Base-by-base conservation (phyloP, 2,329 filamentous ascomycete species). In the Ilyonectria sp. region DNA sequence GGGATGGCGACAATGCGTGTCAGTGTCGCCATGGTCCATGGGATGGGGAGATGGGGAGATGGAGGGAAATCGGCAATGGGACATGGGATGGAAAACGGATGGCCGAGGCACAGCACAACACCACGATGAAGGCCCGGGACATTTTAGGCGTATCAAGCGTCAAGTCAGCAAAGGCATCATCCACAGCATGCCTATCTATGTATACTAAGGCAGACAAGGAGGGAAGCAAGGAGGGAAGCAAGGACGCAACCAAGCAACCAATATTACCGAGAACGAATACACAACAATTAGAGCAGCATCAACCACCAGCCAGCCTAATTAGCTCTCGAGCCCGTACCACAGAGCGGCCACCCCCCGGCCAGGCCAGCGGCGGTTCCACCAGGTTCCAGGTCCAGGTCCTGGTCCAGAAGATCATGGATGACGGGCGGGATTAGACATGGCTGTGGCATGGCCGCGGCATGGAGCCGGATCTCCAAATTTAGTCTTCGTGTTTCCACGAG, bases 331-430 rank as follows among this genome's bases (percentile, higher is more conserved):
- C 40, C 23, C n/a, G 47, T 17, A 17, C 47, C 47, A 50, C 23
- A 26, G 21, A 50, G 13, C 49, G 49, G 15, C 10, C 46, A 13
- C 19, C 17, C 17, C 31, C n/a, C 9, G 19, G 40, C 40, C 17
- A n/a, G 40, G 40, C 40, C 40, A 43, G 15, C 40, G 40, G 40
- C 40, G 40, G 6, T 33, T 33, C 31, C 31, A 40, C 47, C 47
- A 29, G 46, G 46, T 49, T 49, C 46, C 23, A 49, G 49, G n/a
- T 46, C 49, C 49, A 31, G 29, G 49, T 53, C 49, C 49, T 15
- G 31, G 29, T 17, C 47, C 23, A 50, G 47, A 11, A 9, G 31
- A 33, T 33, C 31, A 33, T 11, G 31, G 31, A 33, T 33, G 31
- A 17, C 26, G 46, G 46, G 49, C 50, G 50, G 50, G 50, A 53